A percentile compares a stretch with the other conserved stretches of the same genome.
phyloP scores from a whole-genome alignment of 768 basidiomycete species.

The Arthromyces matolae region DNA sequence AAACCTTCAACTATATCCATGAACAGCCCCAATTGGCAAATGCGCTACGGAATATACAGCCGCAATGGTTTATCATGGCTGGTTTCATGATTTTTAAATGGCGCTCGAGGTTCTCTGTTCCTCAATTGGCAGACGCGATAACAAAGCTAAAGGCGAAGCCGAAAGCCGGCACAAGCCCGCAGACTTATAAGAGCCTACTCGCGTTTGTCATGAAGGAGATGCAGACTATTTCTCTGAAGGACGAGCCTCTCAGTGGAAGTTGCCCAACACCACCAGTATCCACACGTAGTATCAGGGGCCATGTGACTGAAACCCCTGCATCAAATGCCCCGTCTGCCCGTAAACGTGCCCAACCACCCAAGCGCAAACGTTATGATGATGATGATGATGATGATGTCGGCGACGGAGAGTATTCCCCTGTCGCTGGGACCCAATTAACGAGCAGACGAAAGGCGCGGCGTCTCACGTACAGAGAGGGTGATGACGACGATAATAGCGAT shows the following conservation, averaged over 20 bases:
- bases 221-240: background rate
- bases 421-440: background rate
- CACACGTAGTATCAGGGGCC: no score
- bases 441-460: background rate
- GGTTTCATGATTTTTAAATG: slow-evolving; percentile 38
- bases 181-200: slow-evolving; percentile 8
- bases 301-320: background rate
- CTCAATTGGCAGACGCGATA: slow-evolving; percentile 42
- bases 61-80: slow-evolving; percentile 44
- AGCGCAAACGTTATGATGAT: slow-evolving; percentile 3
- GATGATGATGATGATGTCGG: background rate
- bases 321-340: no score
- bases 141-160: slow-evolving; percentile 24
- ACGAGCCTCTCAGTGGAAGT: background rate
- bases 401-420: background rate
- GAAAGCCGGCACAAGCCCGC: slow-evolving; percentile 3
- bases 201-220: slow-evolving; percentile 9
- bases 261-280: background rate
- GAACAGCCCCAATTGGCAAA: slow-evolving; percentile 9
- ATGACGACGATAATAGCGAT: background rate
- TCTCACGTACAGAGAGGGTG: slow-evolving; percentile 2
- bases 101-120: slow-evolving; percentile 28
- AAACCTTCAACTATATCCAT: slow-evolving; percentile 12
- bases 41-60: slow-evolving; percentile 26
- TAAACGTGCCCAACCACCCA: background rate